Conservation (phyloP, 2,329 filamentous ascomycete species). For the Phaeosphaeria sp. region DNA sequence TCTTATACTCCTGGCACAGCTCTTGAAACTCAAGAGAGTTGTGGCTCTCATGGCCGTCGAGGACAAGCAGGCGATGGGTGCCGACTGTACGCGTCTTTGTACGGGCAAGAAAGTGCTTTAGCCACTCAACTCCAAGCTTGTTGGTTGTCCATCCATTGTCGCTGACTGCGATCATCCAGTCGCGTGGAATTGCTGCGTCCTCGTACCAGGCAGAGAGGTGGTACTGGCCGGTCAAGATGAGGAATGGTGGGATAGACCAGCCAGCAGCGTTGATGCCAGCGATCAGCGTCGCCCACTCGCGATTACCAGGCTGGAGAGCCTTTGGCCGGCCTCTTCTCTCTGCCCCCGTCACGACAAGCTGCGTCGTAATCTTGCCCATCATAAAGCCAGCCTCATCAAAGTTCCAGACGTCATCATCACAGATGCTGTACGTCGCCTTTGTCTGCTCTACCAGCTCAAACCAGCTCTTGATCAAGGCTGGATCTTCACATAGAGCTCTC, state of each 20-base stretch:
- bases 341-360: no score
- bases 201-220: constrained; percentile 7
- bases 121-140: constrained; percentile 36
- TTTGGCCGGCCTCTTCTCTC: not conserved
- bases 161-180: constrained; percentile 23
- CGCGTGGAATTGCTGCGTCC: no score
- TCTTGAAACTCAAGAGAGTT: constrained; percentile 27
- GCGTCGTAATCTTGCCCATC: no score
- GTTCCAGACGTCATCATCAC: no score
- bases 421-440: no score
- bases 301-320: constrained; percentile 3
- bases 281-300: constrained; percentile 11
- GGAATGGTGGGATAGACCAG: constrained; percentile 9
- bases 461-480: no score
- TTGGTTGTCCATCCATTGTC: constrained; percentile 40
- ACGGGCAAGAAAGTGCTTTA: constrained; percentile 16
- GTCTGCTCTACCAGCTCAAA: no score
- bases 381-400: no score
- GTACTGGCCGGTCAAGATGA: constrained; percentile 13
- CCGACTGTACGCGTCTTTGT: constrained; percentile 5
- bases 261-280: constrained; percentile 6
- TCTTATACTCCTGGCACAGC: constrained; percentile 30
- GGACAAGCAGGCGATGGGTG: constrained; percentile 12
- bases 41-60: constrained; percentile 17
- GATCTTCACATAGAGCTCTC: no score